Evolutionary conservation across 2,329 filamentous ascomycete species (phyloP).

Genomic region (Colletotrichum filicis): DNA sequence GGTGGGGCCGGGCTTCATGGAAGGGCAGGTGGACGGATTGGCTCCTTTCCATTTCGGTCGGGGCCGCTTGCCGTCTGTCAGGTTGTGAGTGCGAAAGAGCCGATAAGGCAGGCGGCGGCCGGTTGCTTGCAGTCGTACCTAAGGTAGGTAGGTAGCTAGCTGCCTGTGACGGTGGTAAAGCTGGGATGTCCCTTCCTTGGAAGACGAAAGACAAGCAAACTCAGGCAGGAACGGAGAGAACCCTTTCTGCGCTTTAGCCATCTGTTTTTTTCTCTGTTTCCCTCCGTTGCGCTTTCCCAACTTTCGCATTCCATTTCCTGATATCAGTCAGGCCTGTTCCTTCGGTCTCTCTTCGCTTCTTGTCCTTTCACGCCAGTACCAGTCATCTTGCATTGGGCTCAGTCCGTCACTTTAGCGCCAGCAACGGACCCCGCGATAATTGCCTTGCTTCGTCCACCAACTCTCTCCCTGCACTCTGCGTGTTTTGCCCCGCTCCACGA

Average conservation of each 20-base stretch:
- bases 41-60: not conserved
- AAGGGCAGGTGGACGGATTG: not conserved
- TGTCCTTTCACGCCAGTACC: not conserved
- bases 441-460: not conserved
- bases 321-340: not conserved
- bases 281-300: not conserved
- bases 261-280: not conserved
- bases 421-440: conserved; percentile 12
- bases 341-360: too few relatives aligned
- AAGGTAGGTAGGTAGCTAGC: not conserved
- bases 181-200: conserved; percentile 26
- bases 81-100: not conserved
- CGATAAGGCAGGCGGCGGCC: not conserved
- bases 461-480: not conserved
- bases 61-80: not conserved
- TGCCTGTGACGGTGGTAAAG: not conserved
- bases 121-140: not conserved
- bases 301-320: not conserved
- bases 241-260: not conserved
- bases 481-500: not conserved
- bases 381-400: not conserved
- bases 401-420: conserved; percentile 5
- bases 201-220: not conserved
- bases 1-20: not conserved
- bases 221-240: not conserved